Percentiles rank a stretch among this genome's conserved stretches.
These are phyloP conservation scores for Fragaria vesca DNA, from an alignment of 306 rosid species.

Conservation along the genomic window DNA sequence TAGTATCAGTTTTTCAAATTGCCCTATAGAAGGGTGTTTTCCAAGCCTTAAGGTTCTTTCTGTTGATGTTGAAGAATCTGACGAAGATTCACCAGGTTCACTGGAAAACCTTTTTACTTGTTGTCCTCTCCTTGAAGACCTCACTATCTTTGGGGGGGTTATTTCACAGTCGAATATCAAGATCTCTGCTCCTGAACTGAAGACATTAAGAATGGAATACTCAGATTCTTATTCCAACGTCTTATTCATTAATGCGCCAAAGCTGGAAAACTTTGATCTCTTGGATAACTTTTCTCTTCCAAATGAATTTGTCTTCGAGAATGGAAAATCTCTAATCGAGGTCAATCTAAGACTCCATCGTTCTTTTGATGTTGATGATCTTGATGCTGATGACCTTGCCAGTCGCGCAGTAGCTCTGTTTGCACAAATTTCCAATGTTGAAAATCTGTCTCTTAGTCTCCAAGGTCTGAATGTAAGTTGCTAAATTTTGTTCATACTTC, in stretches of 20 bases:
- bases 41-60: background rate
- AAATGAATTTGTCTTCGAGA: background rate
- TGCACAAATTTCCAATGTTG: background rate
- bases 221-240: no score
- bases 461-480: background rate
- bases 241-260: background rate
- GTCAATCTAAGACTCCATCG: background rate
- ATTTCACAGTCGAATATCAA: background rate
- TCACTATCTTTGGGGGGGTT: background rate
- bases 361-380: no score
- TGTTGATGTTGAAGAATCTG: background rate
- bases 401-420: background rate
- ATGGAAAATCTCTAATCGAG: background rate
- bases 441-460: background rate
- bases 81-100: no score
- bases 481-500: no score
- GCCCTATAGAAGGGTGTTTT: background rate
- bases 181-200: background rate
- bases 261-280: background rate
- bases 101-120: background rate
- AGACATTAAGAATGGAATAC: background rate
- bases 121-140: background rate
- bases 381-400: no score
- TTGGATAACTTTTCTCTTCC: no score
- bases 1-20: background rate